A percentile compares a stretch with the other conserved stretches of the same genome.
Conservation (phyloP, 106 monocot genomes). For the Dioscorea dumetorum region DNA sequence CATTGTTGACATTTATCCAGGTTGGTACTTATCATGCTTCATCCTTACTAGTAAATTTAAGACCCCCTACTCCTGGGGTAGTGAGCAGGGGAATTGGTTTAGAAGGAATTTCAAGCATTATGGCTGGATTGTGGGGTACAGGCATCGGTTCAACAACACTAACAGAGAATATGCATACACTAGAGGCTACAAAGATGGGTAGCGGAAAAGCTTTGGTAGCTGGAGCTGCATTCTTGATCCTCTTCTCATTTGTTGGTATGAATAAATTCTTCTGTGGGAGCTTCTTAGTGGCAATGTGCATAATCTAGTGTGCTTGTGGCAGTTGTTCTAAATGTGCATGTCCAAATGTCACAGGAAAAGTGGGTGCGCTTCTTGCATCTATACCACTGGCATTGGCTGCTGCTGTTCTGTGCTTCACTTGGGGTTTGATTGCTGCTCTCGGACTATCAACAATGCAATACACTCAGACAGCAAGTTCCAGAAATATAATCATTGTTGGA, state of each 20-base stretch:
- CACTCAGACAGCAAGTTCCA: constrained; percentile 82
- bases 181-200: constrained; percentile 80
- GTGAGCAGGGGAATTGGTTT: constrained; percentile 94
- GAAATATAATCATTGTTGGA: constrained; percentile 87
- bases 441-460: constrained; percentile 87
- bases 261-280: neutral
- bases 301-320: no score
- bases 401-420: constrained; percentile 88
- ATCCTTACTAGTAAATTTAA: constrained; percentile 63
- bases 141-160: constrained; percentile 88
- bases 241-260: constrained; percentile 92
- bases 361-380: constrained; percentile 92
- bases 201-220: constrained; percentile 69
- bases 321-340: no score
- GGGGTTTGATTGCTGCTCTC: constrained; percentile 79
- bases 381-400: constrained; percentile 88
- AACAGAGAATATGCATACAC: constrained; percentile 90
- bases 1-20: constrained; percentile 18
- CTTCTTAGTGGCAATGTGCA: no score
- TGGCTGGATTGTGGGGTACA: constrained; percentile 97
- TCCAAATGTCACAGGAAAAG: constrained; percentile 50
- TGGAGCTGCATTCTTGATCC: constrained; percentile 70
- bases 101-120: constrained; percentile 80
- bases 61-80: constrained; percentile 80
- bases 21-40: constrained; percentile 92